These are phyloP conservation scores for Triticum monococcum DNA, from an alignment of 176 grass and related monocot species.

Conservation along the genomic window DNA sequence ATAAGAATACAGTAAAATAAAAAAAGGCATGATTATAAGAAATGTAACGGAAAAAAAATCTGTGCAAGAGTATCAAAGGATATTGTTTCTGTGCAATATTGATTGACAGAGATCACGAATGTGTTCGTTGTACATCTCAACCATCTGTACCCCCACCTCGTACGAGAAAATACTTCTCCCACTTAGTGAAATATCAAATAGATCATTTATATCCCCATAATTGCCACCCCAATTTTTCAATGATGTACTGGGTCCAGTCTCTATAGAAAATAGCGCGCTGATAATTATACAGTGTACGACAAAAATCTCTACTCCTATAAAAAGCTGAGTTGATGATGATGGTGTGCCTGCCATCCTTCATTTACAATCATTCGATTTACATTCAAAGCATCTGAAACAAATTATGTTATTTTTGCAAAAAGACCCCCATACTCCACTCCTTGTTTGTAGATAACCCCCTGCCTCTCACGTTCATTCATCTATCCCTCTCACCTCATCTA, in stretches of 20 bases:
- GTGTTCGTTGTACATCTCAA: constrained; percentile 99
- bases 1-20: background rate
- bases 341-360: too few relatives aligned
- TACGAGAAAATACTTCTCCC: constrained; percentile 76
- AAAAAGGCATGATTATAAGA: background rate
- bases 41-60: background rate
- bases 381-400: too few relatives aligned
- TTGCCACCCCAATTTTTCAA: constrained; percentile 86
- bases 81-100: constrained; percentile 87
- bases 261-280: background rate
- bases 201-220: constrained; percentile 83
- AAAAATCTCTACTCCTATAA: background rate
- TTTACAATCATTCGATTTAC: too few relatives aligned
- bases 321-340: too few relatives aligned
- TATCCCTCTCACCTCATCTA: too few relatives aligned
- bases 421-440: too few relatives aligned
- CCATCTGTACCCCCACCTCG: constrained; percentile 87
- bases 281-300: constrained; percentile 1
- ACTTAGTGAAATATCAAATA: constrained; percentile 82
- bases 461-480: too few relatives aligned
- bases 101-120: constrained; percentile 78
- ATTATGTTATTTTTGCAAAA: too few relatives aligned
- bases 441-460: too few relatives aligned
- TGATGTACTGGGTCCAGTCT: constrained; percentile 78
- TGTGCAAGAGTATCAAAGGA: background rate